These are phyloP conservation scores for Novymonas esmeraldas DNA, from an alignment of 208 protist species.

Conservation along the genomic window DNA sequence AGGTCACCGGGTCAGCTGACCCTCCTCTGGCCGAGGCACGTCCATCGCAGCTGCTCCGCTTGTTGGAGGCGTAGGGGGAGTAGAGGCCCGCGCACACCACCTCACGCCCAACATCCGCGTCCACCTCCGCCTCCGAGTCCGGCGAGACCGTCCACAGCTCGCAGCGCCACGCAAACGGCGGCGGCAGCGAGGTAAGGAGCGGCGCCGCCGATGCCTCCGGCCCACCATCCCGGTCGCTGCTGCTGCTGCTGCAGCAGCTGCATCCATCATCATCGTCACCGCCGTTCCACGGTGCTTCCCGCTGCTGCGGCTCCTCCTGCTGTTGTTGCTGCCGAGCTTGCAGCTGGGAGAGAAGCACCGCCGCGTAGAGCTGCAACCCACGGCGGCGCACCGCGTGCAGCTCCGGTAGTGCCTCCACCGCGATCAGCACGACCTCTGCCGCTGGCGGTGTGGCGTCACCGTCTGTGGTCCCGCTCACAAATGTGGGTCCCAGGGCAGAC, in stretches of 20 bases:
- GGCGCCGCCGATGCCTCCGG: no score
- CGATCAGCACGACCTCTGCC: constrained; percentile 14
- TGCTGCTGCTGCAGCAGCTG: no score
- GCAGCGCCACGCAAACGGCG: constrained; percentile 10
- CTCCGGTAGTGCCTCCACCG: constrained; percentile 20
- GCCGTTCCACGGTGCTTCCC: not conserved
- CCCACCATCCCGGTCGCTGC: no score
- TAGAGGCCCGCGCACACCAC: not conserved
- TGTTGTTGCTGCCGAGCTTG: not conserved
- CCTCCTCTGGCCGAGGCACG: no score
- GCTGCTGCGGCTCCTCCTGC: not conserved
- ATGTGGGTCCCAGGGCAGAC: no score
- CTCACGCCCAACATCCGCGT: not conserved
- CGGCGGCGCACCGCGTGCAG: constrained; percentile 8
- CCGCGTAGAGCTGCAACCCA: constrained; percentile 13
- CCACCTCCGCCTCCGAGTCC: not conserved
- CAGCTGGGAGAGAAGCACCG: not conserved
- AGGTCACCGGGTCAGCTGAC: no score
- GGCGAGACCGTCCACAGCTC: constrained; percentile 15
- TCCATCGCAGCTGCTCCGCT: not conserved
- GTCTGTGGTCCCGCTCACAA: no score
- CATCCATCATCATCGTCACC: no score
- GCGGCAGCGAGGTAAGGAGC: no score
- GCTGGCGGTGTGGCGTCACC: not conserved
- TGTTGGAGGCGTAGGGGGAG: not conserved